These are phyloP conservation scores for Microascus cirrosus DNA, from an alignment of 2,329 filamentous ascomycete genomes.

Conservation along the genomic window DNA sequence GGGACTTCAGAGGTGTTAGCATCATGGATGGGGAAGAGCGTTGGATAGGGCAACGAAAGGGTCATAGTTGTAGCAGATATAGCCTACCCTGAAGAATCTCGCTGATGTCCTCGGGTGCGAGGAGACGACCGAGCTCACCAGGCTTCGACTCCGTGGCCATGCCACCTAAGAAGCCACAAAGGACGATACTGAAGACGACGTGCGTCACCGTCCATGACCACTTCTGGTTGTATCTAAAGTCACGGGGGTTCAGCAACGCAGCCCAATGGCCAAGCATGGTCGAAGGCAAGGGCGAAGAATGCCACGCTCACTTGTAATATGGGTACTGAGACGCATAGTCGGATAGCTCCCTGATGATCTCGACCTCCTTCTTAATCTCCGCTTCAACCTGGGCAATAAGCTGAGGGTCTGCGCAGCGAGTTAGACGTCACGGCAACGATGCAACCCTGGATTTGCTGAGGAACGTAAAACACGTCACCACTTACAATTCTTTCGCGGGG, in stretches of 20 bases:
- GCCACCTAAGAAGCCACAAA: slow-evolving; percentile 69
- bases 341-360: slow-evolving; percentile 59
- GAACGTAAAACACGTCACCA: slow-evolving; percentile 6
- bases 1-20: slow-evolving; percentile 41
- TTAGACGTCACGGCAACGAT: background rate
- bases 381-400: slow-evolving; percentile 62
- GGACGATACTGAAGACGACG: slow-evolving; percentile 48
- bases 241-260: background rate
- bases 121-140: slow-evolving; percentile 50
- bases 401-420: slow-evolving; percentile 40
- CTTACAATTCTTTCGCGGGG: slow-evolving; percentile 49
- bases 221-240: slow-evolving; percentile 59
- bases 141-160: slow-evolving; percentile 41
- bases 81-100: slow-evolving; percentile 56
- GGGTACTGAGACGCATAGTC: slow-evolving; percentile 72
- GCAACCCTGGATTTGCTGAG: background rate
- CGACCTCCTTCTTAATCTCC: slow-evolving; percentile 60
- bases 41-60: background rate
- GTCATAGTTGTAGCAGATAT: background rate
- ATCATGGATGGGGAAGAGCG: background rate
- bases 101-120: slow-evolving; percentile 84
- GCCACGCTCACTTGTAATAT: slow-evolving; percentile 71
- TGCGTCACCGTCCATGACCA: slow-evolving; percentile 83
- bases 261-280: background rate
- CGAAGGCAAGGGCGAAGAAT: background rate